Percentiles rank a stretch among this genome's conserved stretches.
Evolutionary conservation across 2,329 filamentous ascomycete species (phyloP).

Genomic region (Juglanconis oblonga): DNA sequence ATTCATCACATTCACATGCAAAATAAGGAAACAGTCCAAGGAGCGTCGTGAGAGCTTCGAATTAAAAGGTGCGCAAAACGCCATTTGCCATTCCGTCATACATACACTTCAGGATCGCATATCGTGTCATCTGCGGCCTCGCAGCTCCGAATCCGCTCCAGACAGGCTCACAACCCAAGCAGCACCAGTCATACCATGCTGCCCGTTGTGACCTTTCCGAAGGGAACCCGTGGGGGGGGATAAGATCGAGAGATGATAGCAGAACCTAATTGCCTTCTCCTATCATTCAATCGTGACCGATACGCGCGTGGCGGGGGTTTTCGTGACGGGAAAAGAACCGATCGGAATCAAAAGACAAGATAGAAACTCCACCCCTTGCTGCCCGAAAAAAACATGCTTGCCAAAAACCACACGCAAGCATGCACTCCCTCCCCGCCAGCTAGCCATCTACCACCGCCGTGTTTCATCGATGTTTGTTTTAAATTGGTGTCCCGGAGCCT

Average conservation of each 20-base stretch:
- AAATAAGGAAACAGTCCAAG: not conserved
- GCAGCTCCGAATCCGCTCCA: conserved; percentile 2
- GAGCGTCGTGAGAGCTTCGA: conserved; percentile 28
- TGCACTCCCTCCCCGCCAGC: not conserved
- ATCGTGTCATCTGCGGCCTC: conserved; percentile 23
- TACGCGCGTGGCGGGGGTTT: not conserved
- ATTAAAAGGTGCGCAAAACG: conserved; percentile 43
- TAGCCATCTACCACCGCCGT: not conserved
- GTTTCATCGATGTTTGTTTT: not conserved
- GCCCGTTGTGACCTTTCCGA: not conserved
- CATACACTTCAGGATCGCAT: conserved; percentile 31
- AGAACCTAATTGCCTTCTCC: conserved; percentile 22
- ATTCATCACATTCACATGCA: not conserved
- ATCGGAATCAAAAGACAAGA: conserved; percentile 15
- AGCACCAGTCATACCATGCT: conserved; percentile 4
- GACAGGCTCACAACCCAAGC: conserved; percentile 23
- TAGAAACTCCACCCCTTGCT: conserved; percentile 2
- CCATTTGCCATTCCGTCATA: conserved; percentile 43
- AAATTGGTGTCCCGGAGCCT: conserved; percentile 3
- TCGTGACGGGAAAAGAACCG: conserved; percentile 13
- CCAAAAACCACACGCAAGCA: not conserved
- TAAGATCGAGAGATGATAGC: conserved; percentile 33
- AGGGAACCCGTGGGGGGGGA: conserved; percentile 22
- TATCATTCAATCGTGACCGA: conserved; percentile 24
- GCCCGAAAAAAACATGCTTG: conserved; percentile 6